Evolutionary conservation across 768 basidiomycete species (phyloP), one percentile per base, ranked within the genome.

Genomic region (Coprinopsis cinerea): DNA sequence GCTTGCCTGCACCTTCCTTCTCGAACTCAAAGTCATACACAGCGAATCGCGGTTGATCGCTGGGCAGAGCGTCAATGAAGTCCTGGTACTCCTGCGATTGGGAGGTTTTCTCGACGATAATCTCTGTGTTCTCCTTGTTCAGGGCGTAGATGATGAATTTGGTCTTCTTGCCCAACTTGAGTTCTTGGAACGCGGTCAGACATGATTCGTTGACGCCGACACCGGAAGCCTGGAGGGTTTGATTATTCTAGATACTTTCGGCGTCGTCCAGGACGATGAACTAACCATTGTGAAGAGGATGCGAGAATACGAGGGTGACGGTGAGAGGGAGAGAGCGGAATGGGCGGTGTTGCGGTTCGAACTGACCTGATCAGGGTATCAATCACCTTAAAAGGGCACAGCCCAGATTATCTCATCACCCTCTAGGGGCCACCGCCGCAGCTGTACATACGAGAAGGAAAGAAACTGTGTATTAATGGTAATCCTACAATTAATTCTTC

Each of bases 1-100:
- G 78, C 69, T 77, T 83, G 30, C 88, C 88, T 46, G 72, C 85
- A 7, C 73, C 83, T 48, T 76, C 82, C 62, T 76, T 80, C 71
- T 85, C 77, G 59, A 76, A 97, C 57, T 89, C 84, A 54, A 94
- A 85, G 66, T 98, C 93, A 60, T 92, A 95, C 20, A 97, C 78
- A n/a, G 87, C 94, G 81, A 83, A 99, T 68, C 88, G 74, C 61
- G 87, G 89, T 53, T 85, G 79, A 24, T 59, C 59, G 63, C 84
- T 78, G 1, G 94, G 92, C 49, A 98, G 74, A 57, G 84, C 79
- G 1, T 30, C 63, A 44, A 91, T 36, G 64, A 98, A 97, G 0
- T 76, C 74, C 0, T 92, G 86, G 67, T 89, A 97, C 17, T 73
- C 62, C 1, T 49, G 14, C 3, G 64, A 64, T 3, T 60, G 51